phyloP scores from a whole-genome alignment of 108 stramenopile species.

The Skeletonema potamos region DNA sequence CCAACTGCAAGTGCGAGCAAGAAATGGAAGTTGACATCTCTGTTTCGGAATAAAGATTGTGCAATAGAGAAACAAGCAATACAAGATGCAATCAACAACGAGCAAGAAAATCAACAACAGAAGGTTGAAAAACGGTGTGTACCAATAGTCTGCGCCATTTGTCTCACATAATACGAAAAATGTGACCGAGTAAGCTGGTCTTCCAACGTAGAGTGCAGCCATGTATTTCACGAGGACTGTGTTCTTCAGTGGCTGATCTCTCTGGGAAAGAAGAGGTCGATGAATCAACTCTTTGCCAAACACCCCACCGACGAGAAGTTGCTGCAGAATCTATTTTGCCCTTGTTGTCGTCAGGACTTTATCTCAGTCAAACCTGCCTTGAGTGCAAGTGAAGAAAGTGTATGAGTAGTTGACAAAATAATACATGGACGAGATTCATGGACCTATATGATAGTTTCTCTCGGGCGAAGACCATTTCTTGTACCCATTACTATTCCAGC shows the following conservation, averaged over 20 bases:
- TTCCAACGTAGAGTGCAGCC: conserved; percentile 47
- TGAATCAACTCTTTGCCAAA: not conserved
- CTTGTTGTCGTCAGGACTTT: conserved; percentile 59
- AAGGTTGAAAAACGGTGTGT: conserved; percentile 4
- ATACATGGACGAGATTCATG: no score
- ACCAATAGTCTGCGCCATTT: conserved; percentile 58
- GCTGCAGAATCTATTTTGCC: conserved; percentile 52
- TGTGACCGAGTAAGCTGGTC: conserved; percentile 53
- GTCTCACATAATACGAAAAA: conserved; percentile 35
- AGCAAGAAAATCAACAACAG: not conserved
- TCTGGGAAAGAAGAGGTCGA: conserved; percentile 28
- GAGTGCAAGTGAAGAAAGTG: not conserved
- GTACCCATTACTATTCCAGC: no score
- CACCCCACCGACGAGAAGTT: conserved; percentile 12
- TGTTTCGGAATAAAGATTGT: no score
- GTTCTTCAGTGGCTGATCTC: conserved; percentile 50
- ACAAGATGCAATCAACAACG: not conserved
- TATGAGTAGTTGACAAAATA: no score
- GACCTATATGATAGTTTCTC: no score
- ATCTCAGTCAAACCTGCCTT: not conserved
- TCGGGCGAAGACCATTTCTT: no score
- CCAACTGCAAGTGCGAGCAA: not conserved
- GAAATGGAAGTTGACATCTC: no score
- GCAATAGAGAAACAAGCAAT: not conserved
- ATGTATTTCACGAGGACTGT: conserved; percentile 54